Evolutionary conservation across 1,139 yeast genomes (phyloP).

Genomic region (Debaryomycetaceae sp.): DNA sequence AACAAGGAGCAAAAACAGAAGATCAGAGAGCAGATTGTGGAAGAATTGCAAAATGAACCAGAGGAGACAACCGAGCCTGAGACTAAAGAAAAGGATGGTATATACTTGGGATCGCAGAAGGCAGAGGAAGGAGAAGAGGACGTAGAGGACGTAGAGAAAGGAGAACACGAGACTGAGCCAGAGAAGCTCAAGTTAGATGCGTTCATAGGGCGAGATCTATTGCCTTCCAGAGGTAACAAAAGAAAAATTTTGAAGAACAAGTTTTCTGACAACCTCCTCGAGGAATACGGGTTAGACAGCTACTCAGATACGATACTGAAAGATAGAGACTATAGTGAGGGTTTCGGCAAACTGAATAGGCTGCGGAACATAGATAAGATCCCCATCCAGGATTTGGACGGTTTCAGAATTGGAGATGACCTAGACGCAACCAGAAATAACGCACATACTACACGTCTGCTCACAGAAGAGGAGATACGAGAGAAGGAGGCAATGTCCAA

Average conservation of each 20-base stretch:
- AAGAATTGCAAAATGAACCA: slow-evolving; percentile 21
- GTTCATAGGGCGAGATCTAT: slow-evolving; percentile 23
- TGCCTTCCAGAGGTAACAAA: slow-evolving; percentile 16
- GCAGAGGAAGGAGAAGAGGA: neutral
- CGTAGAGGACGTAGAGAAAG: slow-evolving; percentile 8
- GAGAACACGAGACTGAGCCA: slow-evolving; percentile 7
- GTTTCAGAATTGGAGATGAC: slow-evolving; percentile 31
- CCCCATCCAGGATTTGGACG: slow-evolving; percentile 28
- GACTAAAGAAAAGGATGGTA: slow-evolving; percentile 26
- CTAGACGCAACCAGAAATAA: neutral
- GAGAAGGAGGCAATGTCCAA: slow-evolving; percentile 22
- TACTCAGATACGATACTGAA: slow-evolving; percentile 25
- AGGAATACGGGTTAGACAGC: slow-evolving; percentile 38
- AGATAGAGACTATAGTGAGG: slow-evolving; percentile 28
- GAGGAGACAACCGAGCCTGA: slow-evolving; percentile 9
- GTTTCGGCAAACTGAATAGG: slow-evolving; percentile 16
- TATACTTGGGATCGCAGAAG: slow-evolving; percentile 27
- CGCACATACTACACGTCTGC: neutral
- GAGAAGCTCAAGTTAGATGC: slow-evolving; percentile 20
- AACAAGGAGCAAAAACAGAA: slow-evolving; percentile 34
- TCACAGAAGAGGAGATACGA: slow-evolving; percentile 22
- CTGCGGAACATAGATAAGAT: slow-evolving; percentile 22
- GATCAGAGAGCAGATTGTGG: slow-evolving; percentile 36
- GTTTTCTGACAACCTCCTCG: slow-evolving; percentile 31
- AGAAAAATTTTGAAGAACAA: slow-evolving; percentile 31